Evolutionary conservation across 768 basidiomycete species (phyloP).

Genomic region (Lactarius pseudohatsudake): DNA sequence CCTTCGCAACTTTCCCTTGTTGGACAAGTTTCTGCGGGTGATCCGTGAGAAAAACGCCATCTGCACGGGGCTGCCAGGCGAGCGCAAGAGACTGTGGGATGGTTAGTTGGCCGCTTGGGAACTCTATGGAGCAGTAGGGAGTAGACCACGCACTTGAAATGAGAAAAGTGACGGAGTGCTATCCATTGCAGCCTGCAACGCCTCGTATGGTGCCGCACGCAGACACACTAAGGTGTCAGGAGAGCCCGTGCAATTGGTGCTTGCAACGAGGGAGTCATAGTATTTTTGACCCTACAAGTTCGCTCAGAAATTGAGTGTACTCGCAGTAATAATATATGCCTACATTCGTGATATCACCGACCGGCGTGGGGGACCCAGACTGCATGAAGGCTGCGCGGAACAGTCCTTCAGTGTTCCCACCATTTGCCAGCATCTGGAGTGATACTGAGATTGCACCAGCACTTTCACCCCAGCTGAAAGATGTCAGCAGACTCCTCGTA

Average conservation of each 20-base stretch:
- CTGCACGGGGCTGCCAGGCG: conserved; percentile 42
- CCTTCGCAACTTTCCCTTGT: conserved; percentile 38
- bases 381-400: conserved; percentile 47
- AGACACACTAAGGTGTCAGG: conserved; percentile 45
- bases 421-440: conserved; percentile 44
- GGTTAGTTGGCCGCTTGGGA: neutral
- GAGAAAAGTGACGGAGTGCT: conserved; percentile 34
- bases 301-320: neutral
- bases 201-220: conserved; percentile 37
- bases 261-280: conserved; percentile 43
- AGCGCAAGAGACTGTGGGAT: conserved; percentile 31
- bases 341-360: conserved; percentile 35
- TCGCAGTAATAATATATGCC: conserved; percentile 34
- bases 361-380: conserved; percentile 40
- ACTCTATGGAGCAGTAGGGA: neutral
- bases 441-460: conserved; percentile 52
- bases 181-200: conserved; percentile 37
- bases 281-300: conserved; percentile 33
- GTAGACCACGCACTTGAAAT: conserved; percentile 33
- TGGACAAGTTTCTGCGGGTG: conserved; percentile 37
- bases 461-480: conserved; percentile 48
- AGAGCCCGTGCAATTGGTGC: conserved; percentile 39
- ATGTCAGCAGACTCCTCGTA: conserved; percentile 1
- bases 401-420: conserved; percentile 38
- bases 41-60: conserved; percentile 41